These are phyloP conservation scores for Raddia distichophylla DNA, from an alignment of 176 grass and related monocot genomes.

Conservation along the genomic window DNA sequence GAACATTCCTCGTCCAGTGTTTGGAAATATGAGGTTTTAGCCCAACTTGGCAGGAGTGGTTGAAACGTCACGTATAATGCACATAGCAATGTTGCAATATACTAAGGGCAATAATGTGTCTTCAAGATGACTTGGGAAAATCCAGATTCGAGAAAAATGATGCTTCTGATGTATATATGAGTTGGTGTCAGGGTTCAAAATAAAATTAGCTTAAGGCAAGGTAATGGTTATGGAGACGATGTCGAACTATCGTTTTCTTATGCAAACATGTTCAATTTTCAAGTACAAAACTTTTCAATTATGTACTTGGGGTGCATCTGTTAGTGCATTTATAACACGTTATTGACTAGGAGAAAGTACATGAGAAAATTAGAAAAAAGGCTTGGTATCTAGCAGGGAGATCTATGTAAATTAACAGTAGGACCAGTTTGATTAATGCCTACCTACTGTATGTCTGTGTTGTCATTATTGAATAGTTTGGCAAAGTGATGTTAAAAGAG, in stretches of 20 bases:
- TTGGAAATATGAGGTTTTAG: conserved; percentile 1
- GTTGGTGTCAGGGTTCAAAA: background rate
- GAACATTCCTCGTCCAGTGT: background rate
- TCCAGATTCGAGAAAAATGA: background rate
- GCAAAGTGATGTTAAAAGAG: no score
- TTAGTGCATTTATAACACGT: no score
- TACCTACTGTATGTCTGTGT: no score
- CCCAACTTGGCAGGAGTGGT: background rate
- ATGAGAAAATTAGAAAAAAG: no score
- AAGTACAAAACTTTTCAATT: background rate
- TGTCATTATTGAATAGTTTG: no score
- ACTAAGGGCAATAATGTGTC: no score
- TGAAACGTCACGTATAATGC: background rate
- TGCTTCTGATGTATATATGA: background rate
- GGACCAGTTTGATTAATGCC: no score
- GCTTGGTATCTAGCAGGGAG: no score
- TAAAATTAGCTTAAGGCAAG: background rate
- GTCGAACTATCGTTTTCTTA: background rate
- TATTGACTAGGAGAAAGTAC: no score
- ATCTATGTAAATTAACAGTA: no score
- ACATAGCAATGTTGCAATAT: no score
- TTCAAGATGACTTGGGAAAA: background rate
- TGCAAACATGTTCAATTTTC: background rate
- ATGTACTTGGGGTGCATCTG: background rate
- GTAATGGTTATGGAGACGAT: background rate